These are phyloP conservation scores for Lasiosphaeris hirsuta DNA, from an alignment of 495 filamentous ascomycete genomes.

Conservation along the genomic window DNA sequence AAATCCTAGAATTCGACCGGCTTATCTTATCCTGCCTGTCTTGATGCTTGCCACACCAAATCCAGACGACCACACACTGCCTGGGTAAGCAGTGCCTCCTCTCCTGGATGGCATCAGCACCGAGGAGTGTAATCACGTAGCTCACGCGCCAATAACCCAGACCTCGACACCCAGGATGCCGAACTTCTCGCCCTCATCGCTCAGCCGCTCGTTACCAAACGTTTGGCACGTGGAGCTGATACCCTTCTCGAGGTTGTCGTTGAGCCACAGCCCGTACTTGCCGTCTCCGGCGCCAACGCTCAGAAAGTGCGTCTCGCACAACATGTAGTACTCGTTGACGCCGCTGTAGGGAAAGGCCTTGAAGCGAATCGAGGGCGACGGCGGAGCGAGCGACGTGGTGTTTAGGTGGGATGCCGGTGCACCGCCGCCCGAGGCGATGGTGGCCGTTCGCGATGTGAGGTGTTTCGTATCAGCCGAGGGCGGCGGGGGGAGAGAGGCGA, in stretches of 20 bases:
- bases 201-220: conserved; percentile 94
- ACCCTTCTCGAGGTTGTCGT: conserved; percentile 82
- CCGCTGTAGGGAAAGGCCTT: conserved; percentile 96
- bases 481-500: conserved; percentile 65
- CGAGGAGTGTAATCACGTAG: not conserved
- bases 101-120: not conserved
- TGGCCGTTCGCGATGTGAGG: conserved; percentile 65
- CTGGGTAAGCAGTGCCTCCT: too few species aligned
- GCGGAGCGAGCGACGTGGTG: conserved; percentile 9
- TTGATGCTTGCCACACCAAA: too few species aligned
- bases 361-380: conserved; percentile 68
- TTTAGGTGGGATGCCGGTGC: not conserved
- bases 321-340: conserved; percentile 93
- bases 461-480: conserved; percentile 71
- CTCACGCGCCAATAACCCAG: conserved; percentile 65
- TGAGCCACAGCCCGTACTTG: conserved; percentile 88
- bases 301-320: conserved; percentile 82
- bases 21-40: too few species aligned
- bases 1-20: too few species aligned
- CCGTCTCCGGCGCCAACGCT: conserved; percentile 86
- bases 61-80: too few species aligned
- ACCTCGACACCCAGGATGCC: conserved; percentile 88
- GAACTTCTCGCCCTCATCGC: conserved; percentile 90
- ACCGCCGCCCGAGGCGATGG: conserved; percentile 34
- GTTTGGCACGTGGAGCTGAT: conserved; percentile 78